Evolutionary conservation across 371 early-diverging fungal genomes (phyloP).

Genomic region (Mucor lusitanicus): DNA sequence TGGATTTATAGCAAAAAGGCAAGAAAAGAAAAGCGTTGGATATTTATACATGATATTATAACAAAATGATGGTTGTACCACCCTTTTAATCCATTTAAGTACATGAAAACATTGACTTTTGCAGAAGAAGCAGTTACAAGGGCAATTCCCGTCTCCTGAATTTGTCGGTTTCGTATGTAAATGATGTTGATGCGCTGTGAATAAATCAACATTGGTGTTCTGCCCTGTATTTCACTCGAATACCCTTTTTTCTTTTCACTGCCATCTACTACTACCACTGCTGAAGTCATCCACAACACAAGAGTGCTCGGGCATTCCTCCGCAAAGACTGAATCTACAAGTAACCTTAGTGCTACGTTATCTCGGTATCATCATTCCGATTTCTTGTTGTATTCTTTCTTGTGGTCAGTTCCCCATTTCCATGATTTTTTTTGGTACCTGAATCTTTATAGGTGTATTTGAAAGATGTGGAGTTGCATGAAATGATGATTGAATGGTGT

Average conservation of each 20-base stretch:
- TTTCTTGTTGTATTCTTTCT: neutral
- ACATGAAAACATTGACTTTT: conserved; percentile 20
- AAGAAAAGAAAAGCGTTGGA: neutral
- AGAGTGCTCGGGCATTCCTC: neutral
- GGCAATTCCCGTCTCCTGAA: neutral
- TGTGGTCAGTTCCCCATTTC: neutral
- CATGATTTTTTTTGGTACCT: neutral
- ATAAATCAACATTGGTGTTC: no score
- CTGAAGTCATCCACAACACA: neutral
- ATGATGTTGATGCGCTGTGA: neutral
- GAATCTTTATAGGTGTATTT: neutral
- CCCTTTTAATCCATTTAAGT: conserved; percentile 9
- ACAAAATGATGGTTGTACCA: conserved; percentile 1
- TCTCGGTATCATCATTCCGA: conserved; percentile 3
- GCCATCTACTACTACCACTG: neutral
- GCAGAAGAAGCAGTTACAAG: conserved; percentile 26
- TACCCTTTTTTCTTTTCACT: neutral
- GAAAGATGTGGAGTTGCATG: neutral
- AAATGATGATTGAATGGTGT: conserved; percentile 1
- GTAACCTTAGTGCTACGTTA: conserved; percentile 14
- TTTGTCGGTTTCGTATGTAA: neutral
- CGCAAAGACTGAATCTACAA: neutral
- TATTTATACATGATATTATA: neutral
- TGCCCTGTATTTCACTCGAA: neutral
- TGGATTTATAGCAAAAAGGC: neutral